Conservation (phyloP, 2,329 filamentous ascomycete species). For the Aspergillus arachidicola region DNA sequence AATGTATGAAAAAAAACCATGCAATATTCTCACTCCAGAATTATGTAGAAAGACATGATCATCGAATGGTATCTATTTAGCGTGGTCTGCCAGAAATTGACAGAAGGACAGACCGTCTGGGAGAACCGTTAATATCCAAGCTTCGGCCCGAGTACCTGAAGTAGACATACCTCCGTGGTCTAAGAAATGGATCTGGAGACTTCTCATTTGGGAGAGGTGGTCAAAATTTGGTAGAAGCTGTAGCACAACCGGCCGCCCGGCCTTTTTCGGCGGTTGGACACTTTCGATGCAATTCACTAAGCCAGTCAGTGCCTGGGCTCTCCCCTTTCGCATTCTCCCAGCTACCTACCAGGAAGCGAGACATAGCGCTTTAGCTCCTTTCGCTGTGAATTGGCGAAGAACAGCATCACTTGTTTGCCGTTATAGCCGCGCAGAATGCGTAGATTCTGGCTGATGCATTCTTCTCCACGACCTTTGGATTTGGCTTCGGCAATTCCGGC, state of each 20-base stretch:
- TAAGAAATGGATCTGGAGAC: slow-evolving; percentile 41
- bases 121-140: background rate
- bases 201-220: slow-evolving; percentile 42
- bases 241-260: slow-evolving; percentile 39
- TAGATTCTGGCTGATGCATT: slow-evolving; percentile 49
- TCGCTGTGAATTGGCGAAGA: slow-evolving; percentile 47
- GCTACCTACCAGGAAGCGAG: slow-evolving; percentile 39
- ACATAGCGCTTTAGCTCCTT: slow-evolving; percentile 45
- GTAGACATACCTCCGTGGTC: slow-evolving; percentile 39
- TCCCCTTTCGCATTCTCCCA: background rate
- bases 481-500: slow-evolving; percentile 47
- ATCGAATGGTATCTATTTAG: slow-evolving; percentile 5
- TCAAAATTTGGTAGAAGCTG: slow-evolving; percentile 45
- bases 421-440: slow-evolving; percentile 41
- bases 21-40: background rate
- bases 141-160: background rate
- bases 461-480: slow-evolving; percentile 47
- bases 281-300: slow-evolving; percentile 43
- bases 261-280: slow-evolving; percentile 43
- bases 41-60: background rate
- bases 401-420: slow-evolving; percentile 40
- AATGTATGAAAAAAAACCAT: background rate
- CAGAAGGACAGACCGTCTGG: slow-evolving; percentile 36
- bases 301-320: background rate
- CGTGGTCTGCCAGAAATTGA: slow-evolving; percentile 29